A percentile compares a stretch with the other conserved stretches of the same genome.
Evolutionary conservation across 352 stramenopile species (phyloP).

Genomic region (Phytopythium boreale): DNA sequence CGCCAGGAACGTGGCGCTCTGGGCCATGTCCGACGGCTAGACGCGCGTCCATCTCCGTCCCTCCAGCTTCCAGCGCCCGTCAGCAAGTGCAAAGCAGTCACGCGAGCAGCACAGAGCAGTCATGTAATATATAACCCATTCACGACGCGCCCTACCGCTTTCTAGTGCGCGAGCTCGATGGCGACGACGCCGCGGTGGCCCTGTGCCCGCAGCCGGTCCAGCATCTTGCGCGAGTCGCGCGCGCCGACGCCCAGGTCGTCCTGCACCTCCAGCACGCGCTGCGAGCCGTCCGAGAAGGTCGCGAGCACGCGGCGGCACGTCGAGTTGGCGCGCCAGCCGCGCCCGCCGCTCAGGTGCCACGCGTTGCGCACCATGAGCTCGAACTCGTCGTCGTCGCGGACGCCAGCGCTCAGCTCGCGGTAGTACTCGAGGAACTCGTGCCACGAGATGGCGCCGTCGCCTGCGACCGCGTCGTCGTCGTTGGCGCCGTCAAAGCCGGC

Average conservation of each 20-base stretch:
- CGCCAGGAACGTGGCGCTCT: constrained; percentile 5
- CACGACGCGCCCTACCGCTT: background rate
- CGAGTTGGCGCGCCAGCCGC: constrained; percentile 71
- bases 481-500: constrained; percentile 2
- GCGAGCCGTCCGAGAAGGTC: constrained; percentile 63
- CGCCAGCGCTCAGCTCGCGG: constrained; percentile 81
- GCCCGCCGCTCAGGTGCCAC: constrained; percentile 84
- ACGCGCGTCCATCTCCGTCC: background rate
- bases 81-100: background rate
- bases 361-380: constrained; percentile 84
- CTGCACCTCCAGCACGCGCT: constrained; percentile 66
- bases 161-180: constrained; percentile 40
- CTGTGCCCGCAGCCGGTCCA: constrained; percentile 49
- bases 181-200: constrained; percentile 50
- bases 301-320: constrained; percentile 70
- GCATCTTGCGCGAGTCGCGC: constrained; percentile 46
- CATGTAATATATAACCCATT: background rate
- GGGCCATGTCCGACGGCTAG: constrained; percentile 2
- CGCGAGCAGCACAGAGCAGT: background rate
- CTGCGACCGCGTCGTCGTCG: background rate
- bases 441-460: constrained; percentile 67
- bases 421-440: constrained; percentile 91
- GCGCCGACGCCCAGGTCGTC: constrained; percentile 60
- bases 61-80: background rate
- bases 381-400: constrained; percentile 84